These are phyloP conservation scores for Saturnispora bothae DNA, from an alignment of 805 yeast species.

Conservation along the genomic window DNA sequence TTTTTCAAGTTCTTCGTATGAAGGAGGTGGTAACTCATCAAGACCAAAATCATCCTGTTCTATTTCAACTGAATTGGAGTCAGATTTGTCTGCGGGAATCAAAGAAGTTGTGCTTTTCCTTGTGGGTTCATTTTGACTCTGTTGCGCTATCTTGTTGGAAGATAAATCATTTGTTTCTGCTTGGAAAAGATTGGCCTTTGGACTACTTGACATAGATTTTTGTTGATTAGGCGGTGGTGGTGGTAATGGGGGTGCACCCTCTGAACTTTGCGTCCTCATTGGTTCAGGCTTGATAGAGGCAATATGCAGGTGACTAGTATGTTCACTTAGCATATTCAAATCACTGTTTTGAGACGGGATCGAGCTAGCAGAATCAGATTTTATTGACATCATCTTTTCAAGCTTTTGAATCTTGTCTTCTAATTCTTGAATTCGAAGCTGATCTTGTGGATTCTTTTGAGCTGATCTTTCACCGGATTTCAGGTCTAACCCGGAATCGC, in stretches of 20 bases:
- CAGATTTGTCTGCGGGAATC: constrained; percentile 19
- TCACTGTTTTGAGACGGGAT: background rate
- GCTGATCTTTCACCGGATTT: too few species aligned
- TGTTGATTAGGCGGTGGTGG: constrained; percentile 23
- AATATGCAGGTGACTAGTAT: background rate
- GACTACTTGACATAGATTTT: constrained; percentile 18
- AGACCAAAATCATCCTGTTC: constrained; percentile 10
- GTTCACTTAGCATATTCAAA: background rate
- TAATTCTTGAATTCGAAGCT: constrained; percentile 20
- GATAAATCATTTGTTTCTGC: constrained; percentile 3
- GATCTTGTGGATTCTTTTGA: too few species aligned
- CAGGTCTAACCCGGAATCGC: too few species aligned
- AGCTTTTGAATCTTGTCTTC: constrained; percentile 25
- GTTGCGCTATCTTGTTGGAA: background rate
- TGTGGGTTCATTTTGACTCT: background rate
- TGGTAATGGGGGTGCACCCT: constrained; percentile 20
- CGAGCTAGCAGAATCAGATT: constrained; percentile 1
- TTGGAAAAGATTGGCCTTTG: constrained; percentile 18
- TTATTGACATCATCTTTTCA: constrained; percentile 20
- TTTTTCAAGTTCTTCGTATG: constrained; percentile 26
- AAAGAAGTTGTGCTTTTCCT: constrained; percentile 18
- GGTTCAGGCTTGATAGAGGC: background rate
- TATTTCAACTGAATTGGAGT: constrained; percentile 11
- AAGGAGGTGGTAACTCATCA: constrained; percentile 22
- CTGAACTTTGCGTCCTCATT: background rate